Base-by-base conservation (phyloP, 208 protist genomes). In the Crithidia fasciculata region DNA sequence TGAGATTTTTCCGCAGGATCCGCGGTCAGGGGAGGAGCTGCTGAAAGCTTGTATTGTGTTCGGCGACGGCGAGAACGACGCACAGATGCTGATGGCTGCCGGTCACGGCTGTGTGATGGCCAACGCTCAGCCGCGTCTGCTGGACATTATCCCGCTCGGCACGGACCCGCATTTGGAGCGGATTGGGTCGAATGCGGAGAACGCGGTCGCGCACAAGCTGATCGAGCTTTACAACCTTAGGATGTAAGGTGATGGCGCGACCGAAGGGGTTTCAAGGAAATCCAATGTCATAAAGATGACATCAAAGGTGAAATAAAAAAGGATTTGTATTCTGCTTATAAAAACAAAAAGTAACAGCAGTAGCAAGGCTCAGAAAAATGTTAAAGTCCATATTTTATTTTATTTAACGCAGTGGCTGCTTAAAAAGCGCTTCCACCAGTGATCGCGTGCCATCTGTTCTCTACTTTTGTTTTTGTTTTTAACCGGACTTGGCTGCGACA, bases 11-110 rank as follows among this genome's bases (percentile, higher is more conserved):
- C 63, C 74, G 6, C 52, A 64, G 36, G 54, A 78, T 40, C 44
- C 62, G 8, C 59, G 66, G 6, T 64, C 49, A 13, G 55, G 49
- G 4, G 54, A 65, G 28, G 54, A 75, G 69, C 69, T 85, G 16
- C 59, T 82, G 60, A 67, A 79, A 50, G 59, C 75, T 36, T 82
- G 72, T 66, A 84, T 90, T 12, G 64, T 65, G 37, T 88, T 90
- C 67, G 80, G 86, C 43, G 86, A 90, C 52, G 82, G 76, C 18
- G 60, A 76, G 41, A 88, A 90, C 62, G 86, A 88, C 41, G 59
- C 44, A 10, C 59, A 74, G 62, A 85, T 90, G 80, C 54, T 90
- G 19, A 73, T 62, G 50, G 62, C 72, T 18, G 63, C 61, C 5
- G 79, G 76, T 0, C 47, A 79, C 39, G 79, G 76, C 50, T 90